A percentile compares a stretch with the other conserved stretches of the same genome.
These are phyloP conservation scores for Solanum raphanifolium DNA, from an alignment of 257 asterid species.

Conservation along the genomic window DNA sequence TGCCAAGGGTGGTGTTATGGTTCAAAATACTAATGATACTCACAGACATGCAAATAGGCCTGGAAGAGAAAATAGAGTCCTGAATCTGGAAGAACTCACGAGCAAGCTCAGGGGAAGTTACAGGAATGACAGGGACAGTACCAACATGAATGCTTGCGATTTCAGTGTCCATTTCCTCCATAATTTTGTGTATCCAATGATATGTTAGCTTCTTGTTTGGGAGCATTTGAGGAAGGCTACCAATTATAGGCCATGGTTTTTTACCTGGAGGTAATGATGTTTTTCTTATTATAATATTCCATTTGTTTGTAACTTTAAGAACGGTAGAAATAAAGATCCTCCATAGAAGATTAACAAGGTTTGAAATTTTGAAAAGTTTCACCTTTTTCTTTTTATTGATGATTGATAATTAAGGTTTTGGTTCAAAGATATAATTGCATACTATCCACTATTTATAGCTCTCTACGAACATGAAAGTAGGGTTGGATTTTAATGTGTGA, in stretches of 20 bases:
- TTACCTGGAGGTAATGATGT: neutral
- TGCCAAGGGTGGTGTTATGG: too few species aligned
- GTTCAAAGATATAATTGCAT: too few species aligned
- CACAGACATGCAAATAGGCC: slow-evolving; percentile 1
- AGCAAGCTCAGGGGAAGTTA: slow-evolving; percentile 15
- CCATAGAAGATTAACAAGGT: too few species aligned
- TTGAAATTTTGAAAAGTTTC: too few species aligned
- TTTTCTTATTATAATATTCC: too few species aligned
- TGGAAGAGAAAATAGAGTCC: neutral
- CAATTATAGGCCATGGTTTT: neutral
- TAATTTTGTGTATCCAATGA: slow-evolving; percentile 1
- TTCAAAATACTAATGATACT: neutral
- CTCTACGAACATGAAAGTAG: too few species aligned
- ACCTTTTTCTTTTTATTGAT: too few species aligned
- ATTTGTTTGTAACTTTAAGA: too few species aligned
- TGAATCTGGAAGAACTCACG: slow-evolving; percentile 1
- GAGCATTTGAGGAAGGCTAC: neutral
- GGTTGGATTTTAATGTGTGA: too few species aligned
- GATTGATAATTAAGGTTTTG: too few species aligned
- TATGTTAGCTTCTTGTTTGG: neutral
- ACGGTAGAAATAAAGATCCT: too few species aligned
- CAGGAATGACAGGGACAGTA: neutral
- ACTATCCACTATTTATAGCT: too few species aligned
- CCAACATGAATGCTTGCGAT: slow-evolving; percentile 3
- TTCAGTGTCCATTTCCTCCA: slow-evolving; percentile 7